Evolutionary conservation across 2,329 filamentous ascomycete genomes (phyloP), one percentile per base, ranked within the genome.

Genomic region (Alternaria sp.): DNA sequence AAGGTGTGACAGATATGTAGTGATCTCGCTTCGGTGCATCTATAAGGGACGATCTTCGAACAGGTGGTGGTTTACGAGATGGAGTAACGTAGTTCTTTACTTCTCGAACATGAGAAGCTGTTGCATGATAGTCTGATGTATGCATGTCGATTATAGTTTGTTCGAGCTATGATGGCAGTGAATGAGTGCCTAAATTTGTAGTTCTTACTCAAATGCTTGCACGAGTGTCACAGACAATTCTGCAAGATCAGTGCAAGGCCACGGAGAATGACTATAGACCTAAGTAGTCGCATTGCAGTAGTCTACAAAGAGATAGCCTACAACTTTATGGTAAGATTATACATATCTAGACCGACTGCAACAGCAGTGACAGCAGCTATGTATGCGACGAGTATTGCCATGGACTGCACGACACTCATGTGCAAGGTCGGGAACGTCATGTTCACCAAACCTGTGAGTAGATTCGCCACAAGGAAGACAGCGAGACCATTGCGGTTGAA

Each of bases 401-500:
- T 92, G 0, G 94, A 88, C 60, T 83, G 79, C 4, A 86, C 72
- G 9, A 88, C 87, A 5, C 84, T 85, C 67, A 91, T 88, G 76
- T 95, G 87, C 68, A 98, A 81, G 3, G 96, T 99, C 43, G 90
- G 90, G 58, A 98, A 80, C 5, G 90, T 92, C 85, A 99, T 84
- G 78, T 99, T 99, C 58, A 98, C 90, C 15, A 93, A 76, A 0
- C 96, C 96, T 1, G 96, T 99, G 66, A 97, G 80, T 50, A 99
- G 80, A 76, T 99, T 99, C 3, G 96, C 94, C 41, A 94, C 75
- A 62, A 99, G 80, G 76, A 99, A 99, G 1, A 98, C 81, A 1
- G 88, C 89, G 50, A 99, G 83, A 0, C 96, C 94, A 72, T 97
- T 97, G 58, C 91, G 87, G 77, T 99, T 99, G 77, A 91, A 96